Percentiles rank a stretch among this genome's conserved stretches.
Evolutionary conservation across 768 basidiomycete genomes (phyloP).

Genomic region (Punctularia strigosozonata): DNA sequence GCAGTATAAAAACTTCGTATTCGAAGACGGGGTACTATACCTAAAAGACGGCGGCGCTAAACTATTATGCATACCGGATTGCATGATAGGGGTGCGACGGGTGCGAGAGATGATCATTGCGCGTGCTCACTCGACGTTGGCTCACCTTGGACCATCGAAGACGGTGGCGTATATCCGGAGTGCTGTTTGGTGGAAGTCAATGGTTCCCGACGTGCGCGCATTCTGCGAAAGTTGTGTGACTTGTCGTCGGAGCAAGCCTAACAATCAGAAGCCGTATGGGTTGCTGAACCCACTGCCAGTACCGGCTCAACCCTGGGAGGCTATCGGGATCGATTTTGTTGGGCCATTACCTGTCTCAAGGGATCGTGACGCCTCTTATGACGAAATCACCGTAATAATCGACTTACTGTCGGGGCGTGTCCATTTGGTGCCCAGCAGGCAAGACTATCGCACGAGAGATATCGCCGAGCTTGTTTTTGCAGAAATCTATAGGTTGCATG

Average conservation of each 20-base stretch:
- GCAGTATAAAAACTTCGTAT: conserved; percentile 16
- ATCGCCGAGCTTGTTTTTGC: conserved; percentile 25
- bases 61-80: conserved; percentile 19
- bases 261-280: conserved; percentile 13
- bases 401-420: conserved; percentile 11
- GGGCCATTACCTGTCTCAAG: conserved; percentile 12
- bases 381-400: conserved; percentile 16
- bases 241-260: conserved; percentile 11
- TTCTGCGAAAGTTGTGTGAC: conserved; percentile 17
- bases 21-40: conserved; percentile 12
- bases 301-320: conserved; percentile 14
- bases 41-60: conserved; percentile 2
- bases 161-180: conserved; percentile 20
- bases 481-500: conserved; percentile 24
- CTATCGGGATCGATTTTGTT: conserved; percentile 18
- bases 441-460: conserved; percentile 19
- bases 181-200: conserved; percentile 29
- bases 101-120: conserved; percentile 20
- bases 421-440: conserved; percentile 18
- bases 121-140: conserved; percentile 26
- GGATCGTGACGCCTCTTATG: conserved; percentile 13
- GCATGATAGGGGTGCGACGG: conserved; percentile 8
- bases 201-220: conserved; percentile 14
- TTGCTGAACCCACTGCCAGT: conserved; percentile 14
- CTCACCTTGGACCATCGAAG: conserved; percentile 24